A percentile compares a stretch with the other conserved stretches of the same genome.
phyloP scores from a whole-genome alignment of 1,284 basidiomycete species.

The Schizopora paradoxa region DNA sequence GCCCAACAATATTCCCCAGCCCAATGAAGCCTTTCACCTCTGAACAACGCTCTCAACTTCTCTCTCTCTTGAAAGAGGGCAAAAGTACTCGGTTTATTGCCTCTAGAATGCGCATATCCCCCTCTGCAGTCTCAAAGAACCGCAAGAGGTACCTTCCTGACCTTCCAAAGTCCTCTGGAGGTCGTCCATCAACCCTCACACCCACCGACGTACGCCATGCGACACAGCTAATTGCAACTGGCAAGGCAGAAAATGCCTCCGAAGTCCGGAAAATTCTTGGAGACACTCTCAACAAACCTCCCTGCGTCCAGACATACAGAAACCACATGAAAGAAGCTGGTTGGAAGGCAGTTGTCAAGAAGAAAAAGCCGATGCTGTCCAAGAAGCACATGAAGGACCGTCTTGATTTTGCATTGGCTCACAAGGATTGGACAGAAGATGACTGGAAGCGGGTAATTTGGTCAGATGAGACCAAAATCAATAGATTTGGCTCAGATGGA shows the following conservation, averaged over 20 bases:
- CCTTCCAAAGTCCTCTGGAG: not conserved
- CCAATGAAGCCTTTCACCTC: no score
- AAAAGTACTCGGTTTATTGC: no score
- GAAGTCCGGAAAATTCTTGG: not conserved
- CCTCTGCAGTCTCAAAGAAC: no score
- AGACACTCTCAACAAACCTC: not conserved
- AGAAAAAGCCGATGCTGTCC: slow-evolving; percentile 18
- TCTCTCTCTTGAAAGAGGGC: no score
- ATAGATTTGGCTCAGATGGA: slow-evolving; percentile 31
- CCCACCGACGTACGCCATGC: not conserved
- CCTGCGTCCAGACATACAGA: not conserved
- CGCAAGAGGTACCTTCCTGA: no score
- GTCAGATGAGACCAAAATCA: slow-evolving; percentile 32
- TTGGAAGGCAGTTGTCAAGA: slow-evolving; percentile 5
- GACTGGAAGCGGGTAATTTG: slow-evolving; percentile 28
- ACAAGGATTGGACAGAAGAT: slow-evolving; percentile 24
- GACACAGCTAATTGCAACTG: not conserved
- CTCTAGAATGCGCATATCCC: no score
- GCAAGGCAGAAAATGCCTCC: not conserved
- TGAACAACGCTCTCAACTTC: no score
- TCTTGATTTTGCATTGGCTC: slow-evolving; percentile 22
- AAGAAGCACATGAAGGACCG: slow-evolving; percentile 18
- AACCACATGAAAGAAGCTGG: not conserved
- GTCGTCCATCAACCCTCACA: not conserved
- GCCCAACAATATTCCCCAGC: no score